phyloP scores from a whole-genome alignment of 2,329 filamentous ascomycete genomes.

The Colletotrichum sp. region DNA sequence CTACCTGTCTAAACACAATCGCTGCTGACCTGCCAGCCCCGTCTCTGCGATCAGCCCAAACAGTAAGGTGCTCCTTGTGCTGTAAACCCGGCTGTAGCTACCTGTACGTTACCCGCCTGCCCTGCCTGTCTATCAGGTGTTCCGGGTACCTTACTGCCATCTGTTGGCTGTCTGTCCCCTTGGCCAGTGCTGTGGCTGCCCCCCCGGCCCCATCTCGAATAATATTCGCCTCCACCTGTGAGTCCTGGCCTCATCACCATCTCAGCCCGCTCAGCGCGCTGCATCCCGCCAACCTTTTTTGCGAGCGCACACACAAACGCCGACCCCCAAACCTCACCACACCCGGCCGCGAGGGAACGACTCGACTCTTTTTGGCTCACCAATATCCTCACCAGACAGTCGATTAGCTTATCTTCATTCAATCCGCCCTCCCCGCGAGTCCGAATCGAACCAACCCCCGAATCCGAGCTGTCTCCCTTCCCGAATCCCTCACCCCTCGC shows the following conservation, averaged over 20 bases:
- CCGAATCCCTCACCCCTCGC: conserved; percentile 2
- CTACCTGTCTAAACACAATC: background rate
- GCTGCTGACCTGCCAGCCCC: background rate
- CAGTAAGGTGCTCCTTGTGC: background rate
- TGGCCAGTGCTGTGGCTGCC: conserved; percentile 5
- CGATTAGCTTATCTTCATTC: background rate
- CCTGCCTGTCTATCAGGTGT: background rate
- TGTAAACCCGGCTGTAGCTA: background rate
- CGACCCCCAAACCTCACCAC: background rate
- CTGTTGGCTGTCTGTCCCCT: background rate
- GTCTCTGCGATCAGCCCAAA: background rate
- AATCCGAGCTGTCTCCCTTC: background rate
- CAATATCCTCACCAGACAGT: background rate
- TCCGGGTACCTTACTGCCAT: background rate
- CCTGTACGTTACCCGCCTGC: background rate
- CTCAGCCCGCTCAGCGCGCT: conserved; percentile 17
- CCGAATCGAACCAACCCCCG: conserved; percentile 6
- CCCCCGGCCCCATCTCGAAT: conserved; percentile 16
- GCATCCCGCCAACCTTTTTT: conserved; percentile 16
- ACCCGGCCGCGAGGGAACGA: background rate
- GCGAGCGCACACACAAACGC: conserved; percentile 19
- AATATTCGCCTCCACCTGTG: conserved; percentile 21
- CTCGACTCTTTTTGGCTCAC: background rate
- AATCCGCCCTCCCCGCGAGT: background rate
- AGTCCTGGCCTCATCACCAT: conserved; percentile 18